These are phyloP conservation scores for Neonectria neomacrospora DNA, from an alignment of 2,329 filamentous ascomycete species.

Conservation along the genomic window DNA sequence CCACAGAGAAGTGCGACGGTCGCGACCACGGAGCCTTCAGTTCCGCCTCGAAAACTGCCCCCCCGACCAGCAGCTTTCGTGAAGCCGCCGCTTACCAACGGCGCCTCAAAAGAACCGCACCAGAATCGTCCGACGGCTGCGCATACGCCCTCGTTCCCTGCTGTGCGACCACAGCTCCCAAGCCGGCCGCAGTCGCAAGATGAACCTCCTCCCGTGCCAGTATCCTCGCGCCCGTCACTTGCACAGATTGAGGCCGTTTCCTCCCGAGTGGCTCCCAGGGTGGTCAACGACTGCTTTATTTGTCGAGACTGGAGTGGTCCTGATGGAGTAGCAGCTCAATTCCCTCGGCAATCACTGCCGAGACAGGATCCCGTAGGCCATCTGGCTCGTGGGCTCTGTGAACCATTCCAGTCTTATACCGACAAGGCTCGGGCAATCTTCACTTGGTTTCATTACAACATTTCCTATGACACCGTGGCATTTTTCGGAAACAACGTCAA, in stretches of 20 bases:
- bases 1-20: conserved; percentile 28
- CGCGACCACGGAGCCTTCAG: conserved; percentile 22
- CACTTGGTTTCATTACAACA: conserved; percentile 94
- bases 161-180: conserved; percentile 33
- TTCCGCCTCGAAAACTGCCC: conserved; percentile 33
- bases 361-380: conserved; percentile 72
- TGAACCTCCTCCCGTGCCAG: conserved; percentile 63
- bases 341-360: conserved; percentile 78
- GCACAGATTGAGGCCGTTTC: conserved; percentile 62
- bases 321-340: conserved; percentile 80
- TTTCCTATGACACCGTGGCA: conserved; percentile 81
- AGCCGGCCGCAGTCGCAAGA: conserved; percentile 42
- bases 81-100: conserved; percentile 33
- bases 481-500: conserved; percentile 81
- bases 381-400: conserved; percentile 81
- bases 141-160: conserved; percentile 29
- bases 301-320: conserved; percentile 90
- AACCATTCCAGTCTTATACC: conserved; percentile 81
- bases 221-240: conserved; percentile 62
- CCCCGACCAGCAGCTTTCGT: conserved; percentile 27
- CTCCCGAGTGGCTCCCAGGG: conserved; percentile 45
- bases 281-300: conserved; percentile 69
- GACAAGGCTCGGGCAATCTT: conserved; percentile 96
- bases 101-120: conserved; percentile 23
- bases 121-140: conserved; percentile 20